Base-by-base conservation (phyloP, 371 early-diverging fungal genomes). In the Mucor irregularis region DNA sequence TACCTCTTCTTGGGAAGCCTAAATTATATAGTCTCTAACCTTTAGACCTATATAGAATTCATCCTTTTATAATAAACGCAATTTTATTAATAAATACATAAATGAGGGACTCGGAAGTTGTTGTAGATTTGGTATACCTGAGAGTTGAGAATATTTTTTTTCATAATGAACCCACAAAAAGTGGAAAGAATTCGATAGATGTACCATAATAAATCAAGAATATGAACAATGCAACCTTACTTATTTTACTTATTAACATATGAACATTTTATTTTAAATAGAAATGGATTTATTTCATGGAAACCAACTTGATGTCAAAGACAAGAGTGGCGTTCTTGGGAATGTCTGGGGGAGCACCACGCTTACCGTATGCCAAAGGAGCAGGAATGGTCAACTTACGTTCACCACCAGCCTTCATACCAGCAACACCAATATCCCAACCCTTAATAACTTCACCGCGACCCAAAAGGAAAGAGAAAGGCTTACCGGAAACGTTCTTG, bases 401-500 rank as follows among this genome's bases (percentile, higher is more conserved):
- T 58, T 90, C 88, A 53, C 95, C 96, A 50, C 94, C 94, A 48
- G 90, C 78, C 74, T 89, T 85, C 97, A 98, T 96, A 31, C 96
- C 96, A 34, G 68, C 70, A 52, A 96, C 75, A 52, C 97, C 96
- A 19, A 82, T 48, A 66, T 96, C 96, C 96, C 95, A 95, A 26
- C 96, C 98, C 73, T 89, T 86, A 73, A 98, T 98, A 37, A 98
- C 98, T 71, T 96, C 92, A 56, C 94, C 93, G 24, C 73, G 76
- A 10, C 96, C 97, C 33, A 98, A 81, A 14, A 77, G 78, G 82
- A 97, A 97, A 62, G 51, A 71, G 79, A 98, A 96, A 5, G 97
- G 95, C 70, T 86, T 86, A 33, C 97, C 97, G 58, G 82, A 84
- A 46, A 85, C 84, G 80, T 95, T 96, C 70, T 88, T 80, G 79